Conservation (phyloP, 148 eudicot species). For the Cornus kousa region DNA sequence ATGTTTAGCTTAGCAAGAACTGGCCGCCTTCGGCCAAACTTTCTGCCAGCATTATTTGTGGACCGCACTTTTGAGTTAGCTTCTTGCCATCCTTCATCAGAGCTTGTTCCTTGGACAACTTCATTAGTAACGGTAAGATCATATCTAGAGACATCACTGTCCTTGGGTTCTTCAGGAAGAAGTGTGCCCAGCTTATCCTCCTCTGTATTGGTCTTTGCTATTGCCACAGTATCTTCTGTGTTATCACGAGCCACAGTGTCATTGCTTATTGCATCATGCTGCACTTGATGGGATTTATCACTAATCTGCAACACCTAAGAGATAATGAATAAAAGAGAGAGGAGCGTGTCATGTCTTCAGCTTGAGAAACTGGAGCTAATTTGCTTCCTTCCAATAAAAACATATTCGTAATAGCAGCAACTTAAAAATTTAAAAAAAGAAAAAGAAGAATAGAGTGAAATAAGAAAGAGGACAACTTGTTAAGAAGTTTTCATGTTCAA, state of each 20-base stretch:
- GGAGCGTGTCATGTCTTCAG: conserved; percentile 1
- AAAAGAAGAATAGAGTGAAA: no score
- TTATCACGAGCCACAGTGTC: conserved; percentile 23
- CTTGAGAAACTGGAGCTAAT: not conserved
- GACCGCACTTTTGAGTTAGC: conserved; percentile 76
- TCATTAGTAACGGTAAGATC: conserved; percentile 36
- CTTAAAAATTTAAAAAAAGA: no score
- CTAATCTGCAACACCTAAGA: conserved; percentile 57
- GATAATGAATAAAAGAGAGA: conserved; percentile 17
- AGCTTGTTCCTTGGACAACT: conserved; percentile 39
- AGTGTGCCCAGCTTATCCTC: conserved; percentile 23
- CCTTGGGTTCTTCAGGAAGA: conserved; percentile 32
- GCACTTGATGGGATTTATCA: conserved; percentile 42
- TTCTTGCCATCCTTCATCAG: conserved; percentile 98
- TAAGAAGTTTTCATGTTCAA: no score
- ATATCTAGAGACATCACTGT: conserved; percentile 19
- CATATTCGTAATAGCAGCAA: no score
- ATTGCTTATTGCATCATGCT: conserved; percentile 30
- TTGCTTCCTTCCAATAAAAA: not conserved
- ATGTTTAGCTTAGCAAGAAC: conserved; percentile 67
- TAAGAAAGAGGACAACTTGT: no score
- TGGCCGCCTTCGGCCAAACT: conserved; percentile 56
- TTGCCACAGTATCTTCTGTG: conserved; percentile 22
- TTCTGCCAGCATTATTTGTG: conserved; percentile 39
- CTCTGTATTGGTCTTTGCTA: conserved; percentile 21